Evolutionary conservation across 2,329 filamentous ascomycete genomes (phyloP).

Genomic region (Stagonosporopsis chrysanthemi): DNA sequence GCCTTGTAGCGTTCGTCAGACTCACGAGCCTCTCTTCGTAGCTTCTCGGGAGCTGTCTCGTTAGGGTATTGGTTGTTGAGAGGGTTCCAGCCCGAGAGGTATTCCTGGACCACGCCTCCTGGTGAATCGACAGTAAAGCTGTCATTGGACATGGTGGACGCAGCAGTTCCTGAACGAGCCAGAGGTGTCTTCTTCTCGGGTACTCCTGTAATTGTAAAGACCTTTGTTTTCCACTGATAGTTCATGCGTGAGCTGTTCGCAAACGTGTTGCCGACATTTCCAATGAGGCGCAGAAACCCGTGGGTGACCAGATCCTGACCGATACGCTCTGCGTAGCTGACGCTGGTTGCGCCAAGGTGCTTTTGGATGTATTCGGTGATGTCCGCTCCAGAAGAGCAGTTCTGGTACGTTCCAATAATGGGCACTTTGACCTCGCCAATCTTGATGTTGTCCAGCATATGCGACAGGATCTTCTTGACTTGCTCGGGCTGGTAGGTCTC

Average conservation of each 20-base stretch:
- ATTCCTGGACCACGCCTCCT: constrained; percentile 84
- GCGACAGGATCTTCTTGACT: constrained; percentile 85
- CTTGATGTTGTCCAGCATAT: constrained; percentile 87
- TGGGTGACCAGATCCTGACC: constrained; percentile 89
- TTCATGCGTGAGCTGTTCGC: constrained; percentile 97
- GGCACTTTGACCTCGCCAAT: constrained; percentile 93
- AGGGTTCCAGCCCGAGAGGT: constrained; percentile 90
- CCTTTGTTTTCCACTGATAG: constrained; percentile 95
- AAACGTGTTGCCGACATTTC: constrained; percentile 93
- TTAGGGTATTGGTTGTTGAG: constrained; percentile 90
- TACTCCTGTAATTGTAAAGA: constrained; percentile 85
- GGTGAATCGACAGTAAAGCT: constrained; percentile 75
- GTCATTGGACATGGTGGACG: constrained; percentile 53
- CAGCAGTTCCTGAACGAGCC: constrained; percentile 75
- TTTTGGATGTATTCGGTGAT: constrained; percentile 96
- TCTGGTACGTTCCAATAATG: constrained; percentile 92
- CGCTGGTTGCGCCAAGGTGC: constrained; percentile 80
- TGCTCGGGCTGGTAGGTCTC: constrained; percentile 84
- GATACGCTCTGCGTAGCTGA: constrained; percentile 92
- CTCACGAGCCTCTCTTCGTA: constrained; percentile 88
- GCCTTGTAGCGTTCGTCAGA: constrained; percentile 93
- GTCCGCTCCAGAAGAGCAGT: constrained; percentile 88
- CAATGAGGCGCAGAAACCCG: constrained; percentile 88
- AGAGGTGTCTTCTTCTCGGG: constrained; percentile 84
- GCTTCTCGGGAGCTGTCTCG: constrained; percentile 84